Evolutionary conservation across 768 basidiomycete genomes (phyloP).

Genomic region (Rhodotorula kratochvilovae): DNA sequence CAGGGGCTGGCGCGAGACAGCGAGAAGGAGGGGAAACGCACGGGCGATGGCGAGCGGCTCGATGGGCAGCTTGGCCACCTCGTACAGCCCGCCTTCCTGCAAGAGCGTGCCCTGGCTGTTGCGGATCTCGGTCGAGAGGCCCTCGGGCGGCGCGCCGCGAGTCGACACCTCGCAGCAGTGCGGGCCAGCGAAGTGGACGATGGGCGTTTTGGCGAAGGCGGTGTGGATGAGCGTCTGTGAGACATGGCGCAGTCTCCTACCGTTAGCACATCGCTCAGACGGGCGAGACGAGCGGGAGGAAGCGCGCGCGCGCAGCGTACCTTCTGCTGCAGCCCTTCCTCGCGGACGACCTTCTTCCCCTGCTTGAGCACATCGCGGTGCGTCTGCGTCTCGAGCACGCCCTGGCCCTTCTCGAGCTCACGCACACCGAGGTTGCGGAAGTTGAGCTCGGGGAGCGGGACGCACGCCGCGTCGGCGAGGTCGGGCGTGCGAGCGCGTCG

Average conservation of each 20-base stretch:
- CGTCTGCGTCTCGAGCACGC: constrained; percentile 26
- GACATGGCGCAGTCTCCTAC: too few species aligned
- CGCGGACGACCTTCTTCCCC: constrained; percentile 7
- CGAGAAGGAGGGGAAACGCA: too few species aligned
- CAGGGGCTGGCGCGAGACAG: background rate
- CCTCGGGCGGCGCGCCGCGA: background rate
- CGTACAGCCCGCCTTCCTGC: constrained; percentile 16
- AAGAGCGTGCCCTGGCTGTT: constrained; percentile 18
- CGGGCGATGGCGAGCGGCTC: constrained; percentile 33
- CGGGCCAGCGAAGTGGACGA: constrained; percentile 28
- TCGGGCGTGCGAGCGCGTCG: constrained; percentile 19
- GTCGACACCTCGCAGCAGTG: constrained; percentile 18
- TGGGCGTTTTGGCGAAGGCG: constrained; percentile 2
- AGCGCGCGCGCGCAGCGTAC: background rate
- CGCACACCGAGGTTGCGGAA: constrained; percentile 34
- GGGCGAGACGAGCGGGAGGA: too few species aligned
- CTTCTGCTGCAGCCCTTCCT: constrained; percentile 26
- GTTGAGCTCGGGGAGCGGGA: constrained; percentile 28
- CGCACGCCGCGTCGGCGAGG: constrained; percentile 18
- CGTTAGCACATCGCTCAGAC: too few species aligned
- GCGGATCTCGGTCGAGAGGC: constrained; percentile 8
- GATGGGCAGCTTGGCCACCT: constrained; percentile 15
- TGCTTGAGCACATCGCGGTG: constrained; percentile 23
- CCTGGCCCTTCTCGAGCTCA: constrained; percentile 14
- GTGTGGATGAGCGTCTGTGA: constrained; percentile 32